Evolutionary conservation across 495 filamentous ascomycete genomes (phyloP).

Genomic region (Xylona heveae): DNA sequence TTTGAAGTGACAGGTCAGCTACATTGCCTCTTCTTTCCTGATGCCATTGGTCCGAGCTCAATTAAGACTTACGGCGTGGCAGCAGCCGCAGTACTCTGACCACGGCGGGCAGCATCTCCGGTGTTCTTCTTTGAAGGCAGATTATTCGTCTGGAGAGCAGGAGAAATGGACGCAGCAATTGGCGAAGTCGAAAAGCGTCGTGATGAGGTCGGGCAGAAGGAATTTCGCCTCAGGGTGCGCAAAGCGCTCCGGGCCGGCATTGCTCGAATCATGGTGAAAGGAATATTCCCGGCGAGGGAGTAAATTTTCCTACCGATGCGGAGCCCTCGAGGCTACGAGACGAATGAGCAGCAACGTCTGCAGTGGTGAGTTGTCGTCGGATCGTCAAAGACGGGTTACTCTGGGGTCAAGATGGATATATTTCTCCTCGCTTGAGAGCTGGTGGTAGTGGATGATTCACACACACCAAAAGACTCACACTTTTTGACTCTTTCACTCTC

Average conservation of each 20-base stretch:
- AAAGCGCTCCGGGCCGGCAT: constrained; percentile 7
- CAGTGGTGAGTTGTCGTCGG: not conserved
- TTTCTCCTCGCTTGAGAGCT: not conserved
- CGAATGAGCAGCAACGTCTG: not conserved
- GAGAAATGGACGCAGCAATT: not conserved
- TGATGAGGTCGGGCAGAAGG: not conserved
- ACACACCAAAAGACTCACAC: too few relatives aligned
- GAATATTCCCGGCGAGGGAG: not conserved
- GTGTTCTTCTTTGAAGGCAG: not conserved
- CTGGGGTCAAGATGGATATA: not conserved
- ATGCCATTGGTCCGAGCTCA: too few relatives aligned
- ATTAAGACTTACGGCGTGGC: not conserved
- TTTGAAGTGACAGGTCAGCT: not conserved
- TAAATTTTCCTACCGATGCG: not conserved
- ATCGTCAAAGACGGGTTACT: not conserved
- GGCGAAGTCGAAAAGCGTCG: not conserved
- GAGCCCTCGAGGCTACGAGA: not conserved
- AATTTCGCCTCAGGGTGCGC: constrained; percentile 6
- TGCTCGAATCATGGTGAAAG: constrained; percentile 13
- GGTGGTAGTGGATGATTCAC: not conserved
- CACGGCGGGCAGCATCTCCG: not conserved
- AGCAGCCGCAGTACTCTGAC: constrained; percentile 1
- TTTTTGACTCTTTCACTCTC: too few relatives aligned
- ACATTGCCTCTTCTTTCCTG: not conserved
- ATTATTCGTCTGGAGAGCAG: not conserved